Evolutionary conservation across 176 grass and related monocot genomes (phyloP).

Genomic region (Zoysia pacifica): DNA sequence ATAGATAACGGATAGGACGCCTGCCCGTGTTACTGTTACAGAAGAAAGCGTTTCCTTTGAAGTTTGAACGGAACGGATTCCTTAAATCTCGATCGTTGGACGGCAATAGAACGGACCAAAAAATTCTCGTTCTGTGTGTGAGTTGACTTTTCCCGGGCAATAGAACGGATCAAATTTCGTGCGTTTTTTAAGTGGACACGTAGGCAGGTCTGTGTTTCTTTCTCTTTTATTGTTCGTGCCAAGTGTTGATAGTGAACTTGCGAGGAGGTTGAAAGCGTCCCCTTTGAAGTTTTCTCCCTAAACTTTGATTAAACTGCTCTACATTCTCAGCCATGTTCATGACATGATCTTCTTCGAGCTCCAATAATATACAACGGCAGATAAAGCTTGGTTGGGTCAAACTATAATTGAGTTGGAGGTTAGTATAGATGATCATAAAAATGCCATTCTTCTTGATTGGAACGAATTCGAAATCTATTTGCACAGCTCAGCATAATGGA

Average conservation of each 20-base stretch:
- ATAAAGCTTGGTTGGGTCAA: slow-evolving; percentile 14
- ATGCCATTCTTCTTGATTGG: background rate
- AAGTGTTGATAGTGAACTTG: background rate
- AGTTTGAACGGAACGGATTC: background rate
- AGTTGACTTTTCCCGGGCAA: slow-evolving; percentile 13
- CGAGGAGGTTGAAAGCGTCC: slow-evolving; percentile 29
- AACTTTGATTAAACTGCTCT: background rate
- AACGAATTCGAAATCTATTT: background rate
- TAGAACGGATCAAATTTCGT: background rate
- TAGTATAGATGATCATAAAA: background rate
- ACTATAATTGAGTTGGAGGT: background rate
- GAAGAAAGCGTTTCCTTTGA: background rate
- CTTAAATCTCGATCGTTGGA: background rate
- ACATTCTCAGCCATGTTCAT: background rate
- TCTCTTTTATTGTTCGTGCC: background rate
- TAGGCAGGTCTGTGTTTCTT: background rate
- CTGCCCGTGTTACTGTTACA: background rate
- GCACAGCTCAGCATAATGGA: slow-evolving; percentile 16
- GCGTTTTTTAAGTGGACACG: background rate
- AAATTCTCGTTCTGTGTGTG: background rate
- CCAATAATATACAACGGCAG: background rate
- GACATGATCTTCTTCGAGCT: background rate
- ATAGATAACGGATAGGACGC: slow-evolving; percentile 35
- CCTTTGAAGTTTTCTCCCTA: background rate
- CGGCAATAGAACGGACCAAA: background rate